Evolutionary conservation across 345 rosid species (phyloP).

Genomic region (Gossypium mustelinum): DNA sequence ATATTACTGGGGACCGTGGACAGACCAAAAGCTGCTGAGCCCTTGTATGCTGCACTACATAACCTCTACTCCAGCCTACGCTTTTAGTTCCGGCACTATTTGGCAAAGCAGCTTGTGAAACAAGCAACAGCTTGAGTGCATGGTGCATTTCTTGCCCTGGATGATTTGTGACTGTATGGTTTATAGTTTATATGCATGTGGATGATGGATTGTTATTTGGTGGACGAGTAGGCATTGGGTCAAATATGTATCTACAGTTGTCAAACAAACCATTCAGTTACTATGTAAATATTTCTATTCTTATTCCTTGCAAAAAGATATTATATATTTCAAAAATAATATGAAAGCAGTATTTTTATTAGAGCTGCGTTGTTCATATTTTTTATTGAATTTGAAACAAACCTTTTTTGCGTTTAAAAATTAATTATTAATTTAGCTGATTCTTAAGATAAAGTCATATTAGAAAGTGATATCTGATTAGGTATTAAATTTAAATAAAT

Average conservation of each 20-base stretch:
- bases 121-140: not conserved
- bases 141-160: constrained; percentile 4
- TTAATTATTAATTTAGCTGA: too few species aligned
- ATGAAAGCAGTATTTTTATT: not conserved
- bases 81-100: constrained; percentile 16
- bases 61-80: constrained; percentile 53
- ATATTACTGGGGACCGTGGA: constrained; percentile 78
- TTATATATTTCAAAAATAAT: not conserved
- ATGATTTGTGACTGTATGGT: not conserved
- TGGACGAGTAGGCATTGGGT: not conserved
- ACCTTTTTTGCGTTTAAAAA: too few species aligned
- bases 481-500: too few species aligned
- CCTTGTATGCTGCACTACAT: constrained; percentile 64
- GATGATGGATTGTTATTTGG: not conserved
- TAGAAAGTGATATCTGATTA: too few species aligned
- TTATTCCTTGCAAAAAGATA: not conserved
- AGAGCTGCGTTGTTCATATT: not conserved
- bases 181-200: not conserved
- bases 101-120: not conserved
- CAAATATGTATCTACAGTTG: not conserved
- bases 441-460: too few species aligned
- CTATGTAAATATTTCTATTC: constrained; percentile 1
- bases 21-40: constrained; percentile 87
- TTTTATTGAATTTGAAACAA: not conserved
- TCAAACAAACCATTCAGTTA: not conserved